phyloP scores from a whole-genome alignment of 331 rosid genomes.

The Pyrus hybrid region DNA sequence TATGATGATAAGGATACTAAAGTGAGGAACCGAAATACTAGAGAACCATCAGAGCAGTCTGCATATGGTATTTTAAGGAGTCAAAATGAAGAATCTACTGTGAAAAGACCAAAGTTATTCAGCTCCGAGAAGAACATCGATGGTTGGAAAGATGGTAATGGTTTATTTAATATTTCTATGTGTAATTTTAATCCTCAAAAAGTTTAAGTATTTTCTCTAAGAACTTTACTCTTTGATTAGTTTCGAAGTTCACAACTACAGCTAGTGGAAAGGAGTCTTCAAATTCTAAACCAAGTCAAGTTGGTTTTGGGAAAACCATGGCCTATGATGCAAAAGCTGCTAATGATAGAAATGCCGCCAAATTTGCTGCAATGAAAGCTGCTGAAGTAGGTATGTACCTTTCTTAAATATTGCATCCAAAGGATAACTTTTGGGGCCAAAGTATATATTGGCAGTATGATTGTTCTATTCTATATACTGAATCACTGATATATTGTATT shows the following conservation, averaged over 20 bases:
- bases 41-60: constrained; percentile 31
- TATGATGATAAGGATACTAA: constrained; percentile 29
- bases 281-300: constrained; percentile 45
- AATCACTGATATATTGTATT: no score
- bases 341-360: constrained; percentile 66
- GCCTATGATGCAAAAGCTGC: constrained; percentile 34
- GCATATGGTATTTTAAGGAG: constrained; percentile 8
- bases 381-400: constrained; percentile 74
- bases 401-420: neutral
- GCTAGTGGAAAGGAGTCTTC: constrained; percentile 43
- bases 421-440: neutral
- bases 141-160: constrained; percentile 44
- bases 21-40: constrained; percentile 27
- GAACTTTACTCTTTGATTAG: neutral
- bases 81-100: constrained; percentile 45
- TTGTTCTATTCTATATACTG: neutral
- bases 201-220: neutral
- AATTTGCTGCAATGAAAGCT: constrained; percentile 92
- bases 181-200: neutral
- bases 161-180: neutral
- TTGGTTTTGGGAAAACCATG: constrained; percentile 21
- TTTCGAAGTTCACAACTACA: constrained; percentile 26
- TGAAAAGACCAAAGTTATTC: constrained; percentile 47
- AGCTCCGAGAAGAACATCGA: constrained; percentile 36
- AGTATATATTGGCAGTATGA: neutral